Percentiles rank a stretch among this genome's conserved stretches.
These are phyloP conservation scores for Acrasis kona DNA, from an alignment of 78 protist species.

Conservation along the genomic window DNA sequence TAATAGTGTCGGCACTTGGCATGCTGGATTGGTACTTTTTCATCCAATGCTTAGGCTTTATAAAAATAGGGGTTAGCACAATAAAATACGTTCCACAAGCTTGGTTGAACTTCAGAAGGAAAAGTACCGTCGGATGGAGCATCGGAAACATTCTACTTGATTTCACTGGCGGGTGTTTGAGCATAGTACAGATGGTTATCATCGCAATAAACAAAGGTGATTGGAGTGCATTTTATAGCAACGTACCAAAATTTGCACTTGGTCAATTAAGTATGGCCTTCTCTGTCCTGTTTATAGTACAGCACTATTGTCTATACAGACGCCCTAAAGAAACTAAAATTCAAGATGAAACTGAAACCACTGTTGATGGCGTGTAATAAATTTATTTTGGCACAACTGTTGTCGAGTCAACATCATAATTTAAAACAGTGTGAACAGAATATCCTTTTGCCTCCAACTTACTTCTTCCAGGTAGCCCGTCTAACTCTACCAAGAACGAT, in stretches of 20 bases:
- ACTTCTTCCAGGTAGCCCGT: no score
- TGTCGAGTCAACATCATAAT: no score
- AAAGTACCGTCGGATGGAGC: conserved; percentile 78
- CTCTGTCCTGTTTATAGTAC: conserved; percentile 73
- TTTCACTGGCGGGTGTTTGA: conserved; percentile 73
- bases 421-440: no score
- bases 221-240: conserved; percentile 51
- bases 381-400: no score
- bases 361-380: no score
- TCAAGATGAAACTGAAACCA: background rate
- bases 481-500: no score
- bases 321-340: background rate
- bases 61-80: conserved; percentile 61
- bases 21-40: background rate
- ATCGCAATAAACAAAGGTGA: conserved; percentile 19
- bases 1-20: background rate
- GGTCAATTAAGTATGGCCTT: conserved; percentile 59
- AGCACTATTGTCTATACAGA: conserved; percentile 75
- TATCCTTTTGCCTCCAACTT: no score
- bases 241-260: conserved; percentile 76
- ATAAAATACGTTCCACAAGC: conserved; percentile 78
- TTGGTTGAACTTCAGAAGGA: conserved; percentile 47
- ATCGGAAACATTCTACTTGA: conserved; percentile 75
- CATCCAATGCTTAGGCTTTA: conserved; percentile 11
- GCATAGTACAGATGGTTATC: conserved; percentile 61